Evolutionary conservation across 441 rosid species (phyloP).

Genomic region (Lepidium campestre): DNA sequence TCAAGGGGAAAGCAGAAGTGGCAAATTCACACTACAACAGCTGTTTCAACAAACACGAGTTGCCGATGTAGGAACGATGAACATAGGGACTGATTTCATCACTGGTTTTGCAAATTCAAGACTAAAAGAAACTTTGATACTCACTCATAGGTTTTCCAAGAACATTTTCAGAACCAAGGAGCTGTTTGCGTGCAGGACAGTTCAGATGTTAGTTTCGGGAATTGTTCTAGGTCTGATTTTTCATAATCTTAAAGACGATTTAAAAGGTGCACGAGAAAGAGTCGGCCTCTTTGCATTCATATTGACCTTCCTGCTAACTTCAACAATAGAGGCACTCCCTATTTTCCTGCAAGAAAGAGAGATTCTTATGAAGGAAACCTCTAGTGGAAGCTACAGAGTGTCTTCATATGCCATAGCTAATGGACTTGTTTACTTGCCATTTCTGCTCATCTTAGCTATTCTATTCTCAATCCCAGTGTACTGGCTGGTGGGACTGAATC

Average conservation of each 20-base stretch:
- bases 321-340: slow-evolving; percentile 88
- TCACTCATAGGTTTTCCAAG: slow-evolving; percentile 80
- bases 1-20: slow-evolving; percentile 41
- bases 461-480: slow-evolving; percentile 69
- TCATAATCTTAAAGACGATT: slow-evolving; percentile 47
- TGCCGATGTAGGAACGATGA: slow-evolving; percentile 47
- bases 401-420: slow-evolving; percentile 85
- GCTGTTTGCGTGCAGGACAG: slow-evolving; percentile 68
- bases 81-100: slow-evolving; percentile 29
- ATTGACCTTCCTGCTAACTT: slow-evolving; percentile 74
- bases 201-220: slow-evolving; percentile 82
- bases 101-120: slow-evolving; percentile 63
- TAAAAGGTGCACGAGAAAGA: slow-evolving; percentile 64
- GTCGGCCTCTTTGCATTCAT: slow-evolving; percentile 93
- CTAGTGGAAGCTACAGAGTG: slow-evolving; percentile 80
- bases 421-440: slow-evolving; percentile 84
- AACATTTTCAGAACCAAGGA: slow-evolving; percentile 83
- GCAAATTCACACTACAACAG: slow-evolving; percentile 71
- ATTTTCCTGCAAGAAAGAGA: slow-evolving; percentile 87
- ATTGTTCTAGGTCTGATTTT: slow-evolving; percentile 83
- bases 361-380: slow-evolving; percentile 84
- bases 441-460: slow-evolving; percentile 70
- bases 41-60: slow-evolving; percentile 79
- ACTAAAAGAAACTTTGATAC: slow-evolving; percentile 59
- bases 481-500: slow-evolving; percentile 79